Base-by-base conservation (phyloP, 2,329 filamentous ascomycete species). In the Fusarium sp. region DNA sequence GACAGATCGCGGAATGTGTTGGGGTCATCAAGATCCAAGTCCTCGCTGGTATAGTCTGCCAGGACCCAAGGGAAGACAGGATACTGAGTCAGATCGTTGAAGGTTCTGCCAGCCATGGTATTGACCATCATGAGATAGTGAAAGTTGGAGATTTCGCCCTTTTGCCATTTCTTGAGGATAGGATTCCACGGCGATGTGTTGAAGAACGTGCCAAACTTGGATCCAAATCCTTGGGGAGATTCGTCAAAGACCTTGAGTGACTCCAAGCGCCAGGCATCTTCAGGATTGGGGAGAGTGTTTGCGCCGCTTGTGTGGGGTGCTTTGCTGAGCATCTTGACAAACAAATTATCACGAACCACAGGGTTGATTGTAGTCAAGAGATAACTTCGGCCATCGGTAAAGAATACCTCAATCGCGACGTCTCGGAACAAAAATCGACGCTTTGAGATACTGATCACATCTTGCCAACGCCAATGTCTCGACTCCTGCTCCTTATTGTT, bases 41-140 rank as follows among this genome's bases (percentile, higher is more conserved):
- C 94, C 18, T 97, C 91, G 72, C 95, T 98, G 0, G 91, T 95
- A 76, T 99, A 99, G 75, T 99, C 95, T 0, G 96, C 94, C 43
- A 99, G 82, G 5, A 99, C 90, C 96, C 96, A 99, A 0, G 96
- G 96, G 69, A 99, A 99, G 18, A 99, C 94, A 0, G 96, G 96
- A 74, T 99, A 99, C 74, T 99, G 96, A 0, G 96, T 99, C 18
- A 99, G 83, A 75, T 99, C 96, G 75, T 99, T 99, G 82, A 99
- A 99, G 0, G 96, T 98, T 51, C 96, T 86, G 4, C 96, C 96
- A 27, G 96, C 96, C 87, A 99, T 93, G 0, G 96, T 98, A 75
- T 99, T 99, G 75, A 99, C 90, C 62, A 97, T 89, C 95, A 99
- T 99, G 35, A 99, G 86, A 75, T 99, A 99, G 78, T 98, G 94